These are phyloP conservation scores for Cladorrhinum sp. DNA, from an alignment of 2,329 filamentous ascomycete genomes.

Conservation along the genomic window DNA sequence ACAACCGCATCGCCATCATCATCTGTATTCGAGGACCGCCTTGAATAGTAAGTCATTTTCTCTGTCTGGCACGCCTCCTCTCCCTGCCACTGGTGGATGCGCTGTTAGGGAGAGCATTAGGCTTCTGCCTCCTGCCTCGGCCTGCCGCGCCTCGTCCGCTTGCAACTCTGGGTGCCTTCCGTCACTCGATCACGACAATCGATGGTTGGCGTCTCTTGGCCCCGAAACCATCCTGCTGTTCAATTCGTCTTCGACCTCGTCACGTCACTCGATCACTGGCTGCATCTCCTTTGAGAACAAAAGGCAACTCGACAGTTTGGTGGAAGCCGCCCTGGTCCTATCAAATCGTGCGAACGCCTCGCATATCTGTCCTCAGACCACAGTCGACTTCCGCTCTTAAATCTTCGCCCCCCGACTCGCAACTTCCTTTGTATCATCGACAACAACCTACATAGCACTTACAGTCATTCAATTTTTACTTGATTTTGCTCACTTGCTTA, in stretches of 20 bases:
- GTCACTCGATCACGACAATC: conserved; percentile 10
- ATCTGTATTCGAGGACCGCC: conserved; percentile 14
- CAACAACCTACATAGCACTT: conserved; percentile 2
- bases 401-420: conserved; percentile 7
- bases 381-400: conserved; percentile 16
- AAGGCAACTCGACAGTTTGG: conserved; percentile 13
- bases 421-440: conserved; percentile 12
- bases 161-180: conserved; percentile 9
- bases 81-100: not conserved
- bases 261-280: conserved; percentile 11
- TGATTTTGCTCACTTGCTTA: conserved; percentile 20
- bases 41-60: conserved; percentile 27
- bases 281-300: conserved; percentile 4
- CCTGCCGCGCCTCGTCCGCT: conserved; percentile 11
- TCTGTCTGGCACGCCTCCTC: conserved; percentile 10
- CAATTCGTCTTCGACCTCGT: conserved; percentile 15
- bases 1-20: conserved; percentile 26
- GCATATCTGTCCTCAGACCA: conserved; percentile 30
- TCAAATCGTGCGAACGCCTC: conserved; percentile 13
- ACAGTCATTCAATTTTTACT: not conserved
- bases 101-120: conserved; percentile 14
- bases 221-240: conserved; percentile 12
- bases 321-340: conserved; percentile 3
- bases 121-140: conserved; percentile 24
- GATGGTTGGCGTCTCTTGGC: conserved; percentile 17